These are phyloP conservation scores for Extremus antarcticus DNA, from an alignment of 495 filamentous ascomycete genomes.

Conservation along the genomic window DNA sequence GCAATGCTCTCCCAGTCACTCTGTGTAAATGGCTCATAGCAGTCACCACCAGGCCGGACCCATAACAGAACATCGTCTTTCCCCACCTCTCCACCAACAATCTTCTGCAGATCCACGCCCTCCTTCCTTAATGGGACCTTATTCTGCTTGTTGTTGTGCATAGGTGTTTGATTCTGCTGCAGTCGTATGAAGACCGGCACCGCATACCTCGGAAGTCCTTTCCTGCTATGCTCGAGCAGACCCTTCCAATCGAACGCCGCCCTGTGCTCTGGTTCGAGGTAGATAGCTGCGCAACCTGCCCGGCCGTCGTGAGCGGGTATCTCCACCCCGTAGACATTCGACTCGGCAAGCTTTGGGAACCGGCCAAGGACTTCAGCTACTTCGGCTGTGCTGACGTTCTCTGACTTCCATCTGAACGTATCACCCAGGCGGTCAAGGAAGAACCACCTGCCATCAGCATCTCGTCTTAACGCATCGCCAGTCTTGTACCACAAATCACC, in stretches of 20 bases:
- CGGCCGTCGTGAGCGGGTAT: constrained; percentile 31
- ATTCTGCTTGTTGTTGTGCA: constrained; percentile 78
- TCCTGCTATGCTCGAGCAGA: constrained; percentile 36
- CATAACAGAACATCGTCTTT: constrained; percentile 17
- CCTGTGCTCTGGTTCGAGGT: neutral
- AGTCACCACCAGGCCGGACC: constrained; percentile 5
- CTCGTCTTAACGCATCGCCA: constrained; percentile 68
- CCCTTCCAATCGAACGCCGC: constrained; percentile 20
- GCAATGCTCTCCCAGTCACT: constrained; percentile 22
- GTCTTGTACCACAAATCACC: constrained; percentile 82
- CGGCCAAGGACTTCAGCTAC: constrained; percentile 27
- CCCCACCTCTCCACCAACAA: neutral
- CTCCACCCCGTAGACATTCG: constrained; percentile 31
- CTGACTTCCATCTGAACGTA: constrained; percentile 51
- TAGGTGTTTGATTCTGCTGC: constrained; percentile 46
- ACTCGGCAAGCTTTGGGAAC: constrained; percentile 24
- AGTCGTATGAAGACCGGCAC: constrained; percentile 65
- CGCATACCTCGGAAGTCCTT: constrained; percentile 60
- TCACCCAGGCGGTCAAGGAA: constrained; percentile 59
- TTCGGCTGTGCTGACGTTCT: constrained; percentile 45
- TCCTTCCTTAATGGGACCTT: constrained; percentile 63
- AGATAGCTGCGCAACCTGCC: constrained; percentile 30
- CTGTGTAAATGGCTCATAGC: constrained; percentile 21
- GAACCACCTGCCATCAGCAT: constrained; percentile 62
- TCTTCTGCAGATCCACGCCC: constrained; percentile 51